Base-by-base conservation (phyloP, 164 flowering plant species). In the Chimonanthus praecox region DNA sequence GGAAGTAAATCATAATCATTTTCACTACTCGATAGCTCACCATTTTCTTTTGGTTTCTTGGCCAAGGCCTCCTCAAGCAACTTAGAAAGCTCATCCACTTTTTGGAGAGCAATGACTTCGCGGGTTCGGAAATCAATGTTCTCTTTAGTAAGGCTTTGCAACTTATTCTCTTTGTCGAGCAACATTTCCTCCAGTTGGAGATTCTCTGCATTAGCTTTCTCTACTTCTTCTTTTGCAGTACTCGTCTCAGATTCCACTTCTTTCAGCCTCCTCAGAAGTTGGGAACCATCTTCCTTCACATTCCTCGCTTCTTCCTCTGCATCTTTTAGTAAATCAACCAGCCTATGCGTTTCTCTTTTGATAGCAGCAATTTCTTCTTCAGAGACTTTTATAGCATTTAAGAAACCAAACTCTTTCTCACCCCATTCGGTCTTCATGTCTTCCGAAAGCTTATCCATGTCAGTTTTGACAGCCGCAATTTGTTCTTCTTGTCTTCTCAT, bases 1-100 rank as follows among this genome's bases (percentile, higher is more conserved):
- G 97, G 98, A 48, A 94, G 93, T 86, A 94, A 72, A 81, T 92
- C 92, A 73, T 92, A 89, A 62, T 90, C 94, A 74, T 87, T 92
- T 63, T 88, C 97, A 72, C 88, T 92, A 63, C 86, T 92, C 1
- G 93, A 73, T 6, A 86, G 85, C 58, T 88, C 91, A 9, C 84
- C 87, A 76, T 85, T 86, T 82, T 89, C 95, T 75, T 82, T 83
- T 15, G 64, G 75, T 64, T 85, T 84, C 66, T 78, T 86, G 72
- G 87, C 62, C 16, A 62, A 54, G 33, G 85, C 85, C 82, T 87
- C 89, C 71, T 85, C 88, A 58, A 90, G 90, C 70, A 83, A 72
- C 82, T 81, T 86, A 18, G 91, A 80, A 68, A 86, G 75, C 75
- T 90, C 92, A 58, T 85, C 84, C 4, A 76, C 83, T 82, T 87